Conservation (phyloP, 2,329 filamentous ascomycete species). For the Diaporthe ampelina region DNA sequence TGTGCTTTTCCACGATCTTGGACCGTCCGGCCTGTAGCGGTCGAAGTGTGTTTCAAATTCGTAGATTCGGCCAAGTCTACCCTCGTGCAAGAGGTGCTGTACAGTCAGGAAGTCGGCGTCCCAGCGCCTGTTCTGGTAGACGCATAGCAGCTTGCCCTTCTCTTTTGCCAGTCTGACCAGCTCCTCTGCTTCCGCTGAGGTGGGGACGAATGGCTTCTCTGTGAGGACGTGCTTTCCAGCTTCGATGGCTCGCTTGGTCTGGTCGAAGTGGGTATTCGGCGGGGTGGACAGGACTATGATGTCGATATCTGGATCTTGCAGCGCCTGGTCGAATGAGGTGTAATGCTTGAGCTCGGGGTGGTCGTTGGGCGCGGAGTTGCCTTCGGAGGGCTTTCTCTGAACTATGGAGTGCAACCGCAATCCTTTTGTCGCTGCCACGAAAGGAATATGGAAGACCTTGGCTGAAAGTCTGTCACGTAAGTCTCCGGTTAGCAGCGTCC, state of each 20-base stretch:
- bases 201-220: conserved; percentile 87
- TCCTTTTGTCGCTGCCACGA: conserved; percentile 74
- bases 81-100: conserved; percentile 70
- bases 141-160: conserved; percentile 68
- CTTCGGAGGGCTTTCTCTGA: conserved; percentile 76
- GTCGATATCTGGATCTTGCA: conserved; percentile 76
- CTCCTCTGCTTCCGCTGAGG: conserved; percentile 74
- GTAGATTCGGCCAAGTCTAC: conserved; percentile 76
- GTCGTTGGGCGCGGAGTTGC: conserved; percentile 77
- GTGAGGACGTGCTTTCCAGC: conserved; percentile 83
- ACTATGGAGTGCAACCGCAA: conserved; percentile 82
- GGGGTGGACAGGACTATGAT: conserved; percentile 80
- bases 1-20: conserved; percentile 76
- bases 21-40: conserved; percentile 73
- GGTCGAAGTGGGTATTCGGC: conserved; percentile 77
- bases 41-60: conserved; percentile 89
- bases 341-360: conserved; percentile 76
- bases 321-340: conserved; percentile 71
- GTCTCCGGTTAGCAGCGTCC: neutral
- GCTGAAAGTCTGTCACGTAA: conserved; percentile 66
- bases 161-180: conserved; percentile 70
- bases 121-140: conserved; percentile 85
- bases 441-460: conserved; percentile 81
- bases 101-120: conserved; percentile 84
- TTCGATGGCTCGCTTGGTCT: conserved; percentile 75